These are phyloP conservation scores for Ceratocystis cubensis DNA, from an alignment of 2,329 filamentous ascomycete species.

Conservation along the genomic window DNA sequence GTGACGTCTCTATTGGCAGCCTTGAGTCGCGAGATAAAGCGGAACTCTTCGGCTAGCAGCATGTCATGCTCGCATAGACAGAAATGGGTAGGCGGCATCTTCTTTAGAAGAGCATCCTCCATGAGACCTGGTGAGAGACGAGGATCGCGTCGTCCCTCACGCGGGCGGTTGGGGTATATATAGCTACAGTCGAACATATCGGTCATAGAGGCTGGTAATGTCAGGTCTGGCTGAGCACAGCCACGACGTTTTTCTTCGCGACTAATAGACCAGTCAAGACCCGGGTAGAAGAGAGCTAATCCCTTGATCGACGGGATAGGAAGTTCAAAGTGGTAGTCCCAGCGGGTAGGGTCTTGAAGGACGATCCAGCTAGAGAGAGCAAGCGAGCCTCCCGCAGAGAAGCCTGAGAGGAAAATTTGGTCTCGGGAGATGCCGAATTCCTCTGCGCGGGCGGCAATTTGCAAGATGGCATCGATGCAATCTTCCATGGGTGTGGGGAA, in stretches of 20 bases:
- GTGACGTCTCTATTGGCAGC: slow-evolving; percentile 27
- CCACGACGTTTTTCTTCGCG: slow-evolving; percentile 44
- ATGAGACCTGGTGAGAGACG: slow-evolving; percentile 48
- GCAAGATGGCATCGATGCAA: slow-evolving; percentile 50
- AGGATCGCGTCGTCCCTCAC: slow-evolving; percentile 37
- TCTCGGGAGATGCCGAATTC: slow-evolving; percentile 46
- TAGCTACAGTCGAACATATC: slow-evolving; percentile 53
- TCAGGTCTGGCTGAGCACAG: slow-evolving; percentile 43
- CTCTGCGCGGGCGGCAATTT: slow-evolving; percentile 43
- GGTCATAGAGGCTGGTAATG: slow-evolving; percentile 44
- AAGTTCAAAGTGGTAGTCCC: slow-evolving; percentile 30
- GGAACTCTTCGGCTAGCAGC: slow-evolving; percentile 47
- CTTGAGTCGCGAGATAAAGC: slow-evolving; percentile 47
- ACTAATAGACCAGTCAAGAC: slow-evolving; percentile 47
- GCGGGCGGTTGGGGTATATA: slow-evolving; percentile 39
- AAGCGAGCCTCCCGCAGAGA: slow-evolving; percentile 50
- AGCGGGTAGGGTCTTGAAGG: slow-evolving; percentile 33
- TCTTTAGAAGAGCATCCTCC: slow-evolving; percentile 38
- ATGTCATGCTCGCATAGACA: slow-evolving; percentile 55
- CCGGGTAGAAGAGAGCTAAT: slow-evolving; percentile 48
- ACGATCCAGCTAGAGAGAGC: slow-evolving; percentile 38
- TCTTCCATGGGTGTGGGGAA: slow-evolving; percentile 56
- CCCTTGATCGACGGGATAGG: slow-evolving; percentile 37
- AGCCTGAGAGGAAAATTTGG: slow-evolving; percentile 48
- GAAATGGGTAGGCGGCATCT: slow-evolving; percentile 43